Conservation (phyloP, 139 green algal species). For the Spirogloea muscicola region DNA sequence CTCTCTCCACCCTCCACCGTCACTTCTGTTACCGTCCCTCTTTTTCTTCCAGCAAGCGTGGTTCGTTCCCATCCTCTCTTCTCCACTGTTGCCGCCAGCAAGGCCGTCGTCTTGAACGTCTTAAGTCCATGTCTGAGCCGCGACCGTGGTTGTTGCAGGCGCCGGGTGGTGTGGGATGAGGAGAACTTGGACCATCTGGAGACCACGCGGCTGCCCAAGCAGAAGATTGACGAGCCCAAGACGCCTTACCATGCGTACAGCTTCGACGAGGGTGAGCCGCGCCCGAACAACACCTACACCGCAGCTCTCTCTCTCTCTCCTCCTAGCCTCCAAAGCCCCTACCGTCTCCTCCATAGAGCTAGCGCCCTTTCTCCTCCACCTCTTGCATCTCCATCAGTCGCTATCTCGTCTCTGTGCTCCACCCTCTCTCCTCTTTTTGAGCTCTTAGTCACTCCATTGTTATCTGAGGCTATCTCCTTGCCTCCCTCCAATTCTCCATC, state of each 20-base stretch:
- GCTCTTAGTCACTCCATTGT: neutral
- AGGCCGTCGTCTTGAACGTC: too few relatives aligned
- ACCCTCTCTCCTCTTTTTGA: neutral
- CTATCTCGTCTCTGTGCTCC: neutral
- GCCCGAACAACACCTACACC: too few relatives aligned
- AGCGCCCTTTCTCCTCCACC: neutral
- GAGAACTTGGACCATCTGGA: constrained; percentile 45
- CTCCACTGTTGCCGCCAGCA: too few relatives aligned
- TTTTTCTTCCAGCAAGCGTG: too few relatives aligned
- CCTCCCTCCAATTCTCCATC: neutral
- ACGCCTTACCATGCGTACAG: constrained; percentile 47
- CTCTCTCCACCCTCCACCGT: too few relatives aligned
- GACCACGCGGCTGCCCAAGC: constrained; percentile 26
- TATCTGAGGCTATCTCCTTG: neutral
- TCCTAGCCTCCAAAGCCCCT: neutral
- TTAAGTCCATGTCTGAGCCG: too few relatives aligned
- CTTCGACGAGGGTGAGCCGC: too few relatives aligned
- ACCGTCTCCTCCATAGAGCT: neutral
- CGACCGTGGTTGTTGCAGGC: too few relatives aligned
- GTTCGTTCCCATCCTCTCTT: too few relatives aligned
- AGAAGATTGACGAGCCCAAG: constrained; percentile 50
- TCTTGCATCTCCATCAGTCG: neutral
- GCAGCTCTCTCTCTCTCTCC: neutral
- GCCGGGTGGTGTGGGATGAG: constrained; percentile 43
- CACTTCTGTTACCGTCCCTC: too few relatives aligned